phyloP scores from a whole-genome alignment of 345 rosid species.

The Eucalyptus coolabah region DNA sequence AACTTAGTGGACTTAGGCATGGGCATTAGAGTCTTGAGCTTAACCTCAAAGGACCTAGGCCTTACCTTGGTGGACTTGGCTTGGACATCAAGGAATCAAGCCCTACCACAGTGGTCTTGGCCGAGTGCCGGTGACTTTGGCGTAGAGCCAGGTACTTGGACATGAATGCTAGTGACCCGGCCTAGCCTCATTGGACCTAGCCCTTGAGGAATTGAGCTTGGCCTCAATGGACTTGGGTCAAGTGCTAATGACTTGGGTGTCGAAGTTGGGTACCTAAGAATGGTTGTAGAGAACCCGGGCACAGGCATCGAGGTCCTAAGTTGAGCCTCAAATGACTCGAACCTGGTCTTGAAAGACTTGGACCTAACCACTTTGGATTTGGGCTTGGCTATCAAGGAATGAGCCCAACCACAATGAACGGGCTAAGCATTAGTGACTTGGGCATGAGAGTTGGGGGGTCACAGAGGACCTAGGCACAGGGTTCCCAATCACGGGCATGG shows the following conservation, averaged over 20 bases:
- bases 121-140: not conserved
- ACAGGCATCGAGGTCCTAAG: fast-evolving
- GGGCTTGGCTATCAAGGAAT: too few species aligned
- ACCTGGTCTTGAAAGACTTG: too few species aligned
- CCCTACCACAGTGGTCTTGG: not conserved
- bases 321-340: not conserved
- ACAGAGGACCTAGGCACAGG: too few species aligned
- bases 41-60: not conserved
- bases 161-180: not conserved
- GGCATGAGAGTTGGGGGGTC: too few species aligned
- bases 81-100: not conserved
- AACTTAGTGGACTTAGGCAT: not conserved
- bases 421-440: too few species aligned
- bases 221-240: not conserved
- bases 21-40: not conserved
- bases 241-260: not conserved
- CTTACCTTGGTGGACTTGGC: not conserved
- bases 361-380: too few species aligned
- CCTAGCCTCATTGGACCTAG: not conserved
- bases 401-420: too few species aligned
- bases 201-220: not conserved
- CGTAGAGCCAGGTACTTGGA: not conserved
- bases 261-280: not conserved
- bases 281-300: not conserved
- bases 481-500: too few species aligned